Evolutionary conservation across 768 basidiomycete species (phyloP), one percentile per base, ranked within the genome.

Genomic region (Cyclocybe aegerita): DNA sequence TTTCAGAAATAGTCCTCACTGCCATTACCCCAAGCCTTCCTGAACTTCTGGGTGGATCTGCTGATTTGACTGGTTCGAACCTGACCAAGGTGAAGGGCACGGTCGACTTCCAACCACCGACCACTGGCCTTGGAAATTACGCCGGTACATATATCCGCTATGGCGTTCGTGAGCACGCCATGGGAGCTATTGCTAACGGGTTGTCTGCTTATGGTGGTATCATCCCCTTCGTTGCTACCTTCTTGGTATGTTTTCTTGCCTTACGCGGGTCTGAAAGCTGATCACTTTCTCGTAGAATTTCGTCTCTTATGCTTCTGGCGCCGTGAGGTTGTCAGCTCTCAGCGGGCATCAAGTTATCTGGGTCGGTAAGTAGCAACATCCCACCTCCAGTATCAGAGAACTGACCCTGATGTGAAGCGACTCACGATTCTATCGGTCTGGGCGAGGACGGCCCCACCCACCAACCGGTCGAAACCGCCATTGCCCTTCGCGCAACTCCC

Each of bases 381-480:
- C 12, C 39, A 6, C 29, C 38, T 29, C 23, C 7, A 14, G 7
- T 8, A 11, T 17, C 35, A 46, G 1, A 11, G 30, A 7, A 51
- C 50, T 29, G 37, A 49, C 44, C 8, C 11, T 29, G 14, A 35
- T 50, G 17, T 42, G 4, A 49, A 88, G 93, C 92, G 16, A 97
- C 94, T 46, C 94, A 98, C 72, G 94, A 97, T 67, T 93, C 90
- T 39, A 94, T 96, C 62, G 91, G 93, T 70, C 85, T 79, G 37
- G 90, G 90, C 58, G 93, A 97, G 68, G 94, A 97, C 58, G 94
- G 95, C 23, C 95, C 95, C 43, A 98, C 94, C 32, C 94, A 98
- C 68, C 94, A 97, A 69, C 95, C 95, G 46, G 77, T 97, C 43
- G 94, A 97, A 73, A 93, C 91, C 30, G 88, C 81, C 52, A 84